phyloP scores from a whole-genome alignment of 2,329 filamentous ascomycete genomes.

The Pseudogymnoascus sp. region DNA sequence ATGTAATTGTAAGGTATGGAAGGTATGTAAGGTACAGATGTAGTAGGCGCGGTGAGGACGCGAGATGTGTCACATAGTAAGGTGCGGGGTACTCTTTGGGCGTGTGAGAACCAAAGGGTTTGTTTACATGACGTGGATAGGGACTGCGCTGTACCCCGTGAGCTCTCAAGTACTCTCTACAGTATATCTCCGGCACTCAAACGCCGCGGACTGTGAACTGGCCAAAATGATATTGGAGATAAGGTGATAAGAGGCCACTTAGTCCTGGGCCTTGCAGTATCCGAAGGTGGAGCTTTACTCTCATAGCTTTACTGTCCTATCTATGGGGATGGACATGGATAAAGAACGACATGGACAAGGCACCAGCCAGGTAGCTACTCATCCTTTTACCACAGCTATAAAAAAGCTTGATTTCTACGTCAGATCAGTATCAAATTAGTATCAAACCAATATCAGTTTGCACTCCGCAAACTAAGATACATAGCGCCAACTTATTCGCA shows the following conservation, averaged over 20 bases:
- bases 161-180: neutral
- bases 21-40: neutral
- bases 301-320: neutral
- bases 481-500: neutral
- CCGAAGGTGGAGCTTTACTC: neutral
- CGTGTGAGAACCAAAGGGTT: neutral
- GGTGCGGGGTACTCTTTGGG: neutral
- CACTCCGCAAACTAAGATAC: neutral
- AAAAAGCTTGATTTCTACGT: neutral
- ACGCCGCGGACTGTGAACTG: neutral
- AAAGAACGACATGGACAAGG: neutral
- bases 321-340: neutral
- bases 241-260: neutral
- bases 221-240: neutral
- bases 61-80: neutral
- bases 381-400: neutral
- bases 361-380: neutral
- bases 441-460: neutral
- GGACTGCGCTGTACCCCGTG: neutral
- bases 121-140: neutral
- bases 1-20: neutral
- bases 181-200: neutral
- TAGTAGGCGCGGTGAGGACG: neutral
- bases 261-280: neutral
- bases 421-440: neutral